phyloP scores from a whole-genome alignment of 495 filamentous ascomycete genomes.

The Cenococcum geophilum region DNA sequence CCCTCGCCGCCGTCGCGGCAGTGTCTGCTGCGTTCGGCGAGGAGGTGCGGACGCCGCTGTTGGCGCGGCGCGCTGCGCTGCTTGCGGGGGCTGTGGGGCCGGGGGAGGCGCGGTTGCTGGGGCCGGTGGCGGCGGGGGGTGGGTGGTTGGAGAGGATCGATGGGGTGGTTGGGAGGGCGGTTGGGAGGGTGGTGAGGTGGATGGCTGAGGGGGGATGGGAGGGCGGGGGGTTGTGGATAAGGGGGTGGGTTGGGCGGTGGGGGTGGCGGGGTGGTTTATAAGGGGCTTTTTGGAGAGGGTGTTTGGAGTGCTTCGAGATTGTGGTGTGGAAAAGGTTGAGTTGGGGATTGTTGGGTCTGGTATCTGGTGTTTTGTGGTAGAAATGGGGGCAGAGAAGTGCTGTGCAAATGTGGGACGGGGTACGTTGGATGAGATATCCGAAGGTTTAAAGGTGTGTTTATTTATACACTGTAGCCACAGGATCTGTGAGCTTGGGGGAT shows the following conservation, averaged over 20 bases:
- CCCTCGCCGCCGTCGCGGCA: neutral
- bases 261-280: neutral
- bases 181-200: constrained; percentile 17
- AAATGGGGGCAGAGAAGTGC: too few species aligned
- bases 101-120: neutral
- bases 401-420: too few species aligned
- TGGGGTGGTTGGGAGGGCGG: constrained; percentile 9
- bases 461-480: too few species aligned
- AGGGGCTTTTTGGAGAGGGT: too few species aligned
- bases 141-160: constrained; percentile 19
- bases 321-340: too few species aligned
- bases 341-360: too few species aligned
- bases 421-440: too few species aligned
- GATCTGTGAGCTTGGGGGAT: too few species aligned
- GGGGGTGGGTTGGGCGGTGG: neutral
- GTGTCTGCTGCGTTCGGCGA: neutral
- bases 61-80: neutral
- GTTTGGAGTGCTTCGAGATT: too few species aligned
- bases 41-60: neutral
- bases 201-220: constrained; percentile 16
- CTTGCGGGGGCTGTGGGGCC: neutral
- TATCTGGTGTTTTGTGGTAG: too few species aligned
- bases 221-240: constrained; percentile 19
- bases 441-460: too few species aligned
- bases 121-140: neutral